Evolutionary conservation across 768 basidiomycete species (phyloP).

Genomic region (Mycena haematopus): DNA sequence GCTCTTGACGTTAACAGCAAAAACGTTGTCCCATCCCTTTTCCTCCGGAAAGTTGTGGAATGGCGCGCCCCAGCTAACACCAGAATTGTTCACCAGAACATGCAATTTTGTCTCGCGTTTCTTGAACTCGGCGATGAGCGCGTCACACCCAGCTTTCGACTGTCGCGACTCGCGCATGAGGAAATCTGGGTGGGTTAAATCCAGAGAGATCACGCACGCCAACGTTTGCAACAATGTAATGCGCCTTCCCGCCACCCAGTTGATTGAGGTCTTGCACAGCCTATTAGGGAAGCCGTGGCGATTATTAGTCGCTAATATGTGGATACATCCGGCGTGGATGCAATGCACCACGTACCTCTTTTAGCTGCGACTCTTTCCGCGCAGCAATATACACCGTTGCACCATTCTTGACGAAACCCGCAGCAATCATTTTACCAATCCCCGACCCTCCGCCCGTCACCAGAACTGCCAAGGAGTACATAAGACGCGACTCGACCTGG

Average conservation of each 20-base stretch:
- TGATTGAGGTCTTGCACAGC: conserved; percentile 17
- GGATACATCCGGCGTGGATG: background rate
- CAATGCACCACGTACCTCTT: conserved; percentile 16
- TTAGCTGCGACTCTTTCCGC: conserved; percentile 36
- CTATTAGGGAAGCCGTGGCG: background rate
- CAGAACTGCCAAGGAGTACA: conserved; percentile 47
- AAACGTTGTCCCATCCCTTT: conserved; percentile 30
- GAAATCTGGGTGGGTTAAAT: conserved; percentile 49
- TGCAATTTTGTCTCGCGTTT: conserved; percentile 60
- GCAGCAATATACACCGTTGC: conserved; percentile 44
- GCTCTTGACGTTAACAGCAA: conserved; percentile 21
- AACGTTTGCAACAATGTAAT: conserved; percentile 28
- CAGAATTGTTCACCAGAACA: conserved; percentile 70
- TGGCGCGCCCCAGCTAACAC: conserved; percentile 59
- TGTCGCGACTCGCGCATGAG: conserved; percentile 45
- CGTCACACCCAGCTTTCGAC: conserved; percentile 45
- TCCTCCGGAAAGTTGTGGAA: conserved; percentile 54
- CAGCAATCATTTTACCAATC: conserved; percentile 73
- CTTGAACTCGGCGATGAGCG: conserved; percentile 55
- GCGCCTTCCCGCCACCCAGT: conserved; percentile 17
- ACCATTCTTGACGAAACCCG: conserved; percentile 67
- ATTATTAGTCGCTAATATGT: background rate
- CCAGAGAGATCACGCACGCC: conserved; percentile 48
- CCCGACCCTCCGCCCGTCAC: conserved; percentile 73
- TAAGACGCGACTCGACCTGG: background rate